Percentiles rank a stretch among this genome's conserved stretches.
Conservation (phyloP, 306 rosid species). For the Trichosanthes truncata region DNA sequence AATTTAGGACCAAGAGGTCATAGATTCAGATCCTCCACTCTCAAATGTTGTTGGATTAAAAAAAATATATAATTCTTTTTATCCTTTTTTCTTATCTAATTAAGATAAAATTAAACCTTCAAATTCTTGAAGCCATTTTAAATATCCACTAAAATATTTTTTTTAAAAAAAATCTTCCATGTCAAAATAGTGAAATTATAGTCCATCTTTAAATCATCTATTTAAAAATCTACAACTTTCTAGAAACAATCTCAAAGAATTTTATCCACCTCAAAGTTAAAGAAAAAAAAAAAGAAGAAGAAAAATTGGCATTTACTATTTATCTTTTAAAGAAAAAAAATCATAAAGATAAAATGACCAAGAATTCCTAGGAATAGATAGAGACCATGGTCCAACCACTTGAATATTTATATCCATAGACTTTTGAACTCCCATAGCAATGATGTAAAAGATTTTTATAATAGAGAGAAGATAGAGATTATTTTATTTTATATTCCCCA, state of each 20-base stretch:
- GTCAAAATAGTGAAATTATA: too few relatives aligned
- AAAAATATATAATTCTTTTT: too few relatives aligned
- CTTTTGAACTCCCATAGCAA: neutral
- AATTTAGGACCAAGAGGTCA: too few relatives aligned
- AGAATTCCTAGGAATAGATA: neutral
- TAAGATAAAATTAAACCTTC: too few relatives aligned
- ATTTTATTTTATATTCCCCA: neutral
- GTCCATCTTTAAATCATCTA: neutral
- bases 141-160: too few relatives aligned
- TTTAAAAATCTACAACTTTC: neutral
- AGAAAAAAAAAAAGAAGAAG: neutral
- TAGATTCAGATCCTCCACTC: too few relatives aligned
- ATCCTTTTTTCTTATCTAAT: too few relatives aligned
- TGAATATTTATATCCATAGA: neutral
- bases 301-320: too few relatives aligned
- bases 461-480: neutral
- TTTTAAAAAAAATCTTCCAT: too few relatives aligned
- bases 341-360: neutral
- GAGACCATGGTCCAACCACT: neutral
- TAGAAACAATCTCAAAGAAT: neutral
- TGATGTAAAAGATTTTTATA: neutral
- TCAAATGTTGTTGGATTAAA: too few relatives aligned
- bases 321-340: neutral
- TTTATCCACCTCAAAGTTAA: neutral
- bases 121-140: too few relatives aligned